Evolutionary conservation across 108 stramenopile species (phyloP).

Genomic region (Cylindrotheca fusiformis): DNA sequence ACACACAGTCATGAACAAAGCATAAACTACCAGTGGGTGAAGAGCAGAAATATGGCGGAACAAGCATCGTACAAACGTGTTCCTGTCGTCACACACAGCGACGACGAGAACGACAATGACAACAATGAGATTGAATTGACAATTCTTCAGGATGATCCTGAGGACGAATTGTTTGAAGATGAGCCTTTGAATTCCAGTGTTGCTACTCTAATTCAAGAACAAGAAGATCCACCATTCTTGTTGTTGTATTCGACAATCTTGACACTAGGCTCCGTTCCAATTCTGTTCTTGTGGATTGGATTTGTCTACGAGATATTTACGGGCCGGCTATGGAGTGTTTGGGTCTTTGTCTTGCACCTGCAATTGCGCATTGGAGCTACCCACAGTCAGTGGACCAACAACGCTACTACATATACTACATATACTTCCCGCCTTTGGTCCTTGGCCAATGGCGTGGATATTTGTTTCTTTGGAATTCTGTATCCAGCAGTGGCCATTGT

Average conservation of each 20-base stretch:
- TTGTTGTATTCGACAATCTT: background rate
- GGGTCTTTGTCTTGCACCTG: conserved; percentile 22
- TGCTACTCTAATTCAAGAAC: no score
- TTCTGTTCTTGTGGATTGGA: conserved; percentile 13
- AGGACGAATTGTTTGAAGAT: background rate
- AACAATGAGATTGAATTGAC: background rate
- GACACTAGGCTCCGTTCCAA: conserved; percentile 1
- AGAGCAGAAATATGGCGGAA: no score
- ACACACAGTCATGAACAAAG: no score
- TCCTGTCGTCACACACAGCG: no score
- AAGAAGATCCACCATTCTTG: no score
- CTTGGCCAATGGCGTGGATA: conserved; percentile 1
- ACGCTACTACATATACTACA: no score
- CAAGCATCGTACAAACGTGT: no score
- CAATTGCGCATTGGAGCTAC: conserved; percentile 10
- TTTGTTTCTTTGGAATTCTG: conserved; percentile 11
- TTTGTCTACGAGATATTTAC: conserved; percentile 20
- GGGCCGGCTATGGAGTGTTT: conserved; percentile 28
- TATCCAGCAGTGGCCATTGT: conserved; percentile 10
- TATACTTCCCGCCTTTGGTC: background rate
- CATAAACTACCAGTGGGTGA: no score
- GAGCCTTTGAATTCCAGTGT: background rate
- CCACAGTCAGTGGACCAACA: background rate
- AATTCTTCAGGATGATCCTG: background rate
- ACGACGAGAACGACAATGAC: background rate